A percentile compares a stretch with the other conserved stretches of the same genome.
phyloP scores from a whole-genome alignment of 805 yeast species.

The Saturnispora serradocipensis region DNA sequence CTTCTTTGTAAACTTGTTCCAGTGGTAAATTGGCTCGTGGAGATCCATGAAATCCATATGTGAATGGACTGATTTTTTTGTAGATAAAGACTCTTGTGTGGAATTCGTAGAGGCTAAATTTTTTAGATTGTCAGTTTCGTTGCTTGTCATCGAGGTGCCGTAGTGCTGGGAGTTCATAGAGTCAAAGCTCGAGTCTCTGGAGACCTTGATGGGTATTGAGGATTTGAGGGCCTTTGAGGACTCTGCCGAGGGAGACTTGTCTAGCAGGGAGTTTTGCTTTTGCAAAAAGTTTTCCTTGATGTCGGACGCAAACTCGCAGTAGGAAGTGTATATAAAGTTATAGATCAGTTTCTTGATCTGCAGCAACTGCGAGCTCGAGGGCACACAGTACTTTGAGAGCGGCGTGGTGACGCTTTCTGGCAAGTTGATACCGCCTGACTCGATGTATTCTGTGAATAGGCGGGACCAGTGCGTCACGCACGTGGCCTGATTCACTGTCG shows the following conservation, averaged over 20 bases:
- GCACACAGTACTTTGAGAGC: constrained; percentile 15
- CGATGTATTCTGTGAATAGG: constrained; percentile 22
- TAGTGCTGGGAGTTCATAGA: background rate
- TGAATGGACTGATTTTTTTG: background rate
- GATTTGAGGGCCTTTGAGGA: background rate
- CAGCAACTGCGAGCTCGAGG: constrained; percentile 13
- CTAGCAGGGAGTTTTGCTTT: background rate
- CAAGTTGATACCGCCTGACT: constrained; percentile 26
- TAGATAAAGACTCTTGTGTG: background rate
- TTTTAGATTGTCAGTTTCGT: background rate
- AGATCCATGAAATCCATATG: background rate
- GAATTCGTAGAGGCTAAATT: background rate
- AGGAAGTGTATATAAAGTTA: constrained; percentile 23
- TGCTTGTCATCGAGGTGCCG: background rate
- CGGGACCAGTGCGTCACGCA: constrained; percentile 18
- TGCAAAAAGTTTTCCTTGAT: background rate
- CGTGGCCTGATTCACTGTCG: constrained; percentile 2
- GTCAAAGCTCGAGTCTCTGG: background rate
- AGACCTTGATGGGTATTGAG: background rate
- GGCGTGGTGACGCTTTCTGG: constrained; percentile 21
- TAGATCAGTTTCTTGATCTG: constrained; percentile 18
- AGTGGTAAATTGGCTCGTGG: constrained; percentile 8
- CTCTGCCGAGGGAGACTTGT: background rate
- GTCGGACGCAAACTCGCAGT: constrained; percentile 23
- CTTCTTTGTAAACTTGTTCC: constrained; percentile 22